phyloP scores from a whole-genome alignment of 371 early-diverging fungal genomes.

The Parasitella parasitica region DNA sequence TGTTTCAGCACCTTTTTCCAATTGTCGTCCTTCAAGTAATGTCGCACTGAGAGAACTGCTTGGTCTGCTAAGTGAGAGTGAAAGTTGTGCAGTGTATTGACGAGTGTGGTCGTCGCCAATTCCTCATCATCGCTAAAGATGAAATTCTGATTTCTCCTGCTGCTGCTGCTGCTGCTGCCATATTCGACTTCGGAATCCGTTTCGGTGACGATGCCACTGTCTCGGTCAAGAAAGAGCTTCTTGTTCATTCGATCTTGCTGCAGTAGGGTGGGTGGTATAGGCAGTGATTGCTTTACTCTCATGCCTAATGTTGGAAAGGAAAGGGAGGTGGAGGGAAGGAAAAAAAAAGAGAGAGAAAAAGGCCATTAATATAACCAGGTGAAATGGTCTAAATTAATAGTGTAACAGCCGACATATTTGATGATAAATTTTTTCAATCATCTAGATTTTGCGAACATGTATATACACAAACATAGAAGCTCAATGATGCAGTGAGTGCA shows the following conservation, averaged over 20 bases:
- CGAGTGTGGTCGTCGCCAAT: not conserved
- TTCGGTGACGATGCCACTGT: conserved; percentile 43
- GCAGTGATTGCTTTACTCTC: not conserved
- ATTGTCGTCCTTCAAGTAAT: conserved; percentile 24
- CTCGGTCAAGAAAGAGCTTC: conserved; percentile 21
- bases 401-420: not conserved
- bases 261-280: not conserved
- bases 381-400: not conserved
- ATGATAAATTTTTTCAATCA: not conserved
- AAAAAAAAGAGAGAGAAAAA: not conserved
- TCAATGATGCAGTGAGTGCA: too few species aligned
- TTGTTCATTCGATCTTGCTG: not conserved
- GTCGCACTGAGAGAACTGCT: conserved; percentile 30
- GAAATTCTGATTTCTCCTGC: conserved; percentile 2
- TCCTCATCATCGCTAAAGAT: conserved; percentile 51
- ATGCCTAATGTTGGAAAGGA: not conserved
- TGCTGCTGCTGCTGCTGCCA: not conserved
- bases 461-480: not conserved
- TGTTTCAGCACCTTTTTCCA: conserved; percentile 74
- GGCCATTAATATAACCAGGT: too few species aligned
- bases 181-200: conserved; percentile 32
- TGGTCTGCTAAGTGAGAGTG: conserved; percentile 46
- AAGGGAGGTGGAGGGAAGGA: not conserved
- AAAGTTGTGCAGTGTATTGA: conserved; percentile 20
- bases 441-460: not conserved